Percentiles rank a stretch among this genome's conserved stretches.
phyloP scores from a whole-genome alignment of 2,329 filamentous ascomycete species.

The Cyphellophora europaea region DNA sequence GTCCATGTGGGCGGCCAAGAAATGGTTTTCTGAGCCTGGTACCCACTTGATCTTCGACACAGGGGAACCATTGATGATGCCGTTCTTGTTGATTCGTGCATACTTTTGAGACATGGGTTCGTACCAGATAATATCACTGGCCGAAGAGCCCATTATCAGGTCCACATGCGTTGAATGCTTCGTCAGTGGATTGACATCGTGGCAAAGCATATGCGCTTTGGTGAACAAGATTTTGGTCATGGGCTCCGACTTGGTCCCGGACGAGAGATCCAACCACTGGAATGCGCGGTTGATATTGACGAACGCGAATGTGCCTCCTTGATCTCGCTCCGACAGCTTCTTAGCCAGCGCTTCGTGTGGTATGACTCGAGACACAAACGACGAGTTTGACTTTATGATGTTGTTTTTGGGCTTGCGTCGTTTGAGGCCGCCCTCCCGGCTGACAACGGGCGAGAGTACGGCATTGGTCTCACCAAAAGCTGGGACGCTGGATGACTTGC shows the following conservation, averaged over 20 bases:
- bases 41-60: conserved; percentile 88
- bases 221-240: conserved; percentile 95
- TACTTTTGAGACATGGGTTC: conserved; percentile 96
- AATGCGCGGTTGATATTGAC: conserved; percentile 93
- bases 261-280: conserved; percentile 88
- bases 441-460: conserved; percentile 52
- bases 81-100: conserved; percentile 92
- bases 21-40: conserved; percentile 85
- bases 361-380: conserved; percentile 94
- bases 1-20: conserved; percentile 86
- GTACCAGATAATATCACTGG: conserved; percentile 96
- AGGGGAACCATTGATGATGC: conserved; percentile 75
- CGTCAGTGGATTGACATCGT: conserved; percentile 80
- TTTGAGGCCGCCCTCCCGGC: conserved; percentile 62
- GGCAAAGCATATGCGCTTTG: conserved; percentile 88
- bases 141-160: conserved; percentile 90
- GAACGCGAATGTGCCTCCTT: conserved; percentile 79
- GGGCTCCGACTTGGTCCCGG: conserved; percentile 64
- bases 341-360: conserved; percentile 74
- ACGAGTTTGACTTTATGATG: conserved; percentile 96
- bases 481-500: conserved; percentile 37
- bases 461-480: conserved; percentile 83
- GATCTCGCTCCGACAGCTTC: conserved; percentile 66
- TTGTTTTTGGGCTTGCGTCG: conserved; percentile 93
- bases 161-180: conserved; percentile 76